Conservation (phyloP, 306 rosid genomes). For the Cicer judaicum region DNA sequence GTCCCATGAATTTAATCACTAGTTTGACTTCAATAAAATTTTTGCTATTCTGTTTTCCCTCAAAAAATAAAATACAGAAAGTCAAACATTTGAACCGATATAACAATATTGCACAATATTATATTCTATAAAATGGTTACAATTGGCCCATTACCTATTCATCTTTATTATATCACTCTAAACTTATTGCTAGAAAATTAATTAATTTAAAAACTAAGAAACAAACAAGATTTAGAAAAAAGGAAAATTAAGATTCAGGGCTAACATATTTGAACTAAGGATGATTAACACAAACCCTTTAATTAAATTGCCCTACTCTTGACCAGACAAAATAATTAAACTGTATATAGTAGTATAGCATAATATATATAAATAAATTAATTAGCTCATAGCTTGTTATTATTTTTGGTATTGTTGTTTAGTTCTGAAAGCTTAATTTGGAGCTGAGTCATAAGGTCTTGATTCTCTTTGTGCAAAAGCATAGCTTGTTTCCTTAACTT, state of each 20-base stretch:
- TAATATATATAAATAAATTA: background rate
- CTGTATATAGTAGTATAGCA: conserved; percentile 3
- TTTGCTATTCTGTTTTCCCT: conserved; percentile 15
- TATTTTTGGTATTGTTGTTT: conserved; percentile 29
- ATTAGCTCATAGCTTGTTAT: conserved; percentile 34
- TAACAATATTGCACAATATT: conserved; percentile 25
- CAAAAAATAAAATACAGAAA: background rate
- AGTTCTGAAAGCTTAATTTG: conserved; percentile 56
- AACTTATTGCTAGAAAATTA: conserved; percentile 48
- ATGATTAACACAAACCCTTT: conserved; percentile 37
- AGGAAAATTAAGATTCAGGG: conserved; percentile 30
- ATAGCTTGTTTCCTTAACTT: conserved; percentile 79
- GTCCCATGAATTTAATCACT: background rate
- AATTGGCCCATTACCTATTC: conserved; percentile 42
- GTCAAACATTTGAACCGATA: conserved; percentile 27
- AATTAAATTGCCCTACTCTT: conserved; percentile 22
- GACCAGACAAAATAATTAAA: conserved; percentile 35
- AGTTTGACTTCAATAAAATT: background rate
- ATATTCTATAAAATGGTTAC: conserved; percentile 48
- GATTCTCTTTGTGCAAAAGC: conserved; percentile 83
- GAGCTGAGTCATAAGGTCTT: conserved; percentile 68
- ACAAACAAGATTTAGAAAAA: background rate
- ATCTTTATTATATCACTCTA: conserved; percentile 37
- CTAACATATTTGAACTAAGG: conserved; percentile 39
- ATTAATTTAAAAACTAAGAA: conserved; percentile 39